These are phyloP conservation scores for Auricularia sp. DNA, from an alignment of 768 basidiomycete genomes.

Conservation along the genomic window DNA sequence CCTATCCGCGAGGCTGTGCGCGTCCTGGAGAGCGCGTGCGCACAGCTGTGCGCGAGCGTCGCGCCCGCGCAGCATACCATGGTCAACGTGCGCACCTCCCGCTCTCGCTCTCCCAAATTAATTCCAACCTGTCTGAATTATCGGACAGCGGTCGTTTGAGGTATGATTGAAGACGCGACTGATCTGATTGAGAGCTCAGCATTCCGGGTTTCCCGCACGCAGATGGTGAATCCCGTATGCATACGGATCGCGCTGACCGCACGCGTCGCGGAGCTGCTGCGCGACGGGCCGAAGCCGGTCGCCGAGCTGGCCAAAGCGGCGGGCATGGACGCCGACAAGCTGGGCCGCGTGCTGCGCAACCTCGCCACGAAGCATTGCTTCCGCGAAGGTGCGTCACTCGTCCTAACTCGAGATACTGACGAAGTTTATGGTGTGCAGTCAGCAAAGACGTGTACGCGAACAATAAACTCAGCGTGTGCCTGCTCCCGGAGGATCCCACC, in stretches of 20 bases:
- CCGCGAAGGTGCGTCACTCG: slow-evolving; percentile 24
- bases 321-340: slow-evolving; percentile 27
- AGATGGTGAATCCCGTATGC: not conserved
- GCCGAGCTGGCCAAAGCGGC: slow-evolving; percentile 22
- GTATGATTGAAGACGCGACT: no score
- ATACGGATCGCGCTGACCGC: not conserved
- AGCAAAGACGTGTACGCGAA: slow-evolving; percentile 30
- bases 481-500: slow-evolving; percentile 25
- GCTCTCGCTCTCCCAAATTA: no score
- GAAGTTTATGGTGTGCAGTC: slow-evolving; percentile 16
- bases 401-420: not conserved
- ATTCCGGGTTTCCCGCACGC: not conserved
- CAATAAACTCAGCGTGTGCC: slow-evolving; percentile 29
- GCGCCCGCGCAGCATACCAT: slow-evolving; percentile 26
- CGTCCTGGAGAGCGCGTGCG: slow-evolving; percentile 27
- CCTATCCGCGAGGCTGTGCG: slow-evolving; percentile 17
- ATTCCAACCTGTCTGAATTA: no score
- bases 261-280: slow-evolving; percentile 1
- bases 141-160: no score
- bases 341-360: slow-evolving; percentile 29
- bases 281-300: slow-evolving; percentile 15
- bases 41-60: slow-evolving; percentile 25
- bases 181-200: no score
- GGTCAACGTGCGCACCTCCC: slow-evolving; percentile 20
- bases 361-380: slow-evolving; percentile 34